Conservation (phyloP, 345 rosid genomes). For the Euphorbia lathyris region DNA sequence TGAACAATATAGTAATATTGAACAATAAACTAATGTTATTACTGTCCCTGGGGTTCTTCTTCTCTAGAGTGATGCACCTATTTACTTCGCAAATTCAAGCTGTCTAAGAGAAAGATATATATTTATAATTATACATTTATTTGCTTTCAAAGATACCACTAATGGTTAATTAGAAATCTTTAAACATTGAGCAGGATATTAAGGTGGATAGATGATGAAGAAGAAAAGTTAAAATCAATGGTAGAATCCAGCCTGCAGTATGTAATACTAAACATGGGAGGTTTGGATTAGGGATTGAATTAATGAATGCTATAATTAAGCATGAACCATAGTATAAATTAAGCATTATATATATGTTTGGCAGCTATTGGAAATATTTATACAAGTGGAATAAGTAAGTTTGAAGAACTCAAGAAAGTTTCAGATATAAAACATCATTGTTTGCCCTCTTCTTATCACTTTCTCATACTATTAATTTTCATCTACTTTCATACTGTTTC, state of each 20-base stretch:
- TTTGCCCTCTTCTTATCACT: no score
- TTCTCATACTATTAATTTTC: no score
- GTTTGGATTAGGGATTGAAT: no score
- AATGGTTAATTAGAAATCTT: background rate
- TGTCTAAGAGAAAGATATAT: conserved; percentile 80
- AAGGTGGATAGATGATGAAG: conserved; percentile 85
- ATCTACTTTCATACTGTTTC: no score
- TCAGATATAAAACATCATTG: no score
- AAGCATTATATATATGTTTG: no score
- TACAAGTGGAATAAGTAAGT: conserved; percentile 94
- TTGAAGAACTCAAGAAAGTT: conserved; percentile 66
- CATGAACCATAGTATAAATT: no score
- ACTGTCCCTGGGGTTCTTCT: conserved; percentile 57
- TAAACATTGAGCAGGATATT: conserved; percentile 40
- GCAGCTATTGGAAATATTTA: conserved; percentile 90
- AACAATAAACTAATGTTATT: conserved; percentile 44
- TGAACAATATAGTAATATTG: conserved; percentile 83
- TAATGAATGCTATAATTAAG: no score
- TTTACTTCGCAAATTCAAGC: conserved; percentile 77
- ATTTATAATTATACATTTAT: no score
- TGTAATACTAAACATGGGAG: conserved; percentile 70
- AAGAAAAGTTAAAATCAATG: conserved; percentile 50
- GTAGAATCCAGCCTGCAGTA: conserved; percentile 56
- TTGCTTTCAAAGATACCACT: background rate
- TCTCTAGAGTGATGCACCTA: conserved; percentile 76